Evolutionary conservation across 768 basidiomycete species (phyloP), one percentile per base, ranked within the genome.

Genomic region (Termitomyces sp.): DNA sequence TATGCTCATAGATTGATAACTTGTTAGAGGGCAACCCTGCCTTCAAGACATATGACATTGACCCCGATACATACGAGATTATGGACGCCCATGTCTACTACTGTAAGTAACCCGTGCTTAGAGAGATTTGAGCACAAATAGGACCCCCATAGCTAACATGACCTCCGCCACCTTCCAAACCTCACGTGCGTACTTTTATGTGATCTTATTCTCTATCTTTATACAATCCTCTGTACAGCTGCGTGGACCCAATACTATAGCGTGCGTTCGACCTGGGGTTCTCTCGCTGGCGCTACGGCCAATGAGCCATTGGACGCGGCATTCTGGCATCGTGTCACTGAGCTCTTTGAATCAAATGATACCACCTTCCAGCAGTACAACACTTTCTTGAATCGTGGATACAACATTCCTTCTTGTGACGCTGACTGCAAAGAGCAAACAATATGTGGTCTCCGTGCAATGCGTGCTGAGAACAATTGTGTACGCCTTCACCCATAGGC

Each of bases 271-370:
- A 70, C 73, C 5, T 85, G 84, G 62, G 79, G 78, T 0, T 66
- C 78, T 15, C 71, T 78, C 3, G 75, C 78, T 12, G 71, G 71
- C 30, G 68, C 77, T 55, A 63, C 66, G 11, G 61, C 73, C 0
- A 68, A 56, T 1, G 67, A 73, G 48, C 64, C 82, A 1, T 71
- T 86, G 12, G 72, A 68, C 26, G 73, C 82, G 2, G 67, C 76
- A 9, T 85, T 86, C 69, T 86, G 84, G 84, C 84, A 86, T 64
- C 68, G 69, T 44, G 72, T 85, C 8, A 85, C 84, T 0, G 82
- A 83, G 54, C 76, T 70, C 0, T 80, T 84, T 57, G 75, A 68
- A 42, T 56, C 66, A 19, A 78, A 83, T 61, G 75, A 79, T 40
- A 66, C 68, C 14, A 72, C 75, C 3, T 80, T 78, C 59, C 65